phyloP scores from a whole-genome alignment of 2,329 filamentous ascomycete genomes.

The Trichophyton schoenleinii region DNA sequence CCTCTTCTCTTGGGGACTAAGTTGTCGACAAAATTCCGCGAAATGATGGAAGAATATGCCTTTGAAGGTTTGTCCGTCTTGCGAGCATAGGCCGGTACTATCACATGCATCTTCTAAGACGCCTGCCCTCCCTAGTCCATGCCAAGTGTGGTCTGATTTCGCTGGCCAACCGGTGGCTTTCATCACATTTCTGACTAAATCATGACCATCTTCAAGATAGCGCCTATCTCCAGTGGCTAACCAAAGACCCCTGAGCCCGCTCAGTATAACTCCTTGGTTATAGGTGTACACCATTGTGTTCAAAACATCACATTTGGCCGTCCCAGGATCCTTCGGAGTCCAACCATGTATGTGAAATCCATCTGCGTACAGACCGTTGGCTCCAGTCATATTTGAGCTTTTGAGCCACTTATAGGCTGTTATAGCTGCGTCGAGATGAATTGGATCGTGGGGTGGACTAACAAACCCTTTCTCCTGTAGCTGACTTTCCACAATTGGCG shows the following conservation, averaged over 20 bases:
- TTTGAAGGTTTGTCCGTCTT: conserved; percentile 84
- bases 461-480: conserved; percentile 18
- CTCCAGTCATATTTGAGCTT: conserved; percentile 66
- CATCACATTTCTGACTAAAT: conserved; percentile 62
- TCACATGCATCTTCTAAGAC: conserved; percentile 81
- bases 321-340: conserved; percentile 44
- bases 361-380: conserved; percentile 63
- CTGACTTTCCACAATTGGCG: conserved; percentile 19
- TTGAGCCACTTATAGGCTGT: conserved; percentile 72
- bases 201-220: conserved; percentile 68
- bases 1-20: conserved; percentile 40
- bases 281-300: conserved; percentile 91
- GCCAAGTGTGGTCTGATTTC: conserved; percentile 43
- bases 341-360: conserved; percentile 73
- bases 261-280: conserved; percentile 84
- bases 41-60: conserved; percentile 91
- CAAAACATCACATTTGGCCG: conserved; percentile 62
- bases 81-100: conserved; percentile 57
- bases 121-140: conserved; percentile 63
- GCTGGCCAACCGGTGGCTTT: conserved; percentile 61
- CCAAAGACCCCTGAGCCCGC: conserved; percentile 69
- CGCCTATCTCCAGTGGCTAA: conserved; percentile 57
- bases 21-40: conserved; percentile 58
- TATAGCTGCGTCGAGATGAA: conserved; percentile 60
- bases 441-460: conserved; percentile 42